A percentile compares a stretch with the other conserved stretches of the same genome.
phyloP scores from a whole-genome alignment of 1,284 basidiomycete genomes.

The Phylloboletellus chloephorus region DNA sequence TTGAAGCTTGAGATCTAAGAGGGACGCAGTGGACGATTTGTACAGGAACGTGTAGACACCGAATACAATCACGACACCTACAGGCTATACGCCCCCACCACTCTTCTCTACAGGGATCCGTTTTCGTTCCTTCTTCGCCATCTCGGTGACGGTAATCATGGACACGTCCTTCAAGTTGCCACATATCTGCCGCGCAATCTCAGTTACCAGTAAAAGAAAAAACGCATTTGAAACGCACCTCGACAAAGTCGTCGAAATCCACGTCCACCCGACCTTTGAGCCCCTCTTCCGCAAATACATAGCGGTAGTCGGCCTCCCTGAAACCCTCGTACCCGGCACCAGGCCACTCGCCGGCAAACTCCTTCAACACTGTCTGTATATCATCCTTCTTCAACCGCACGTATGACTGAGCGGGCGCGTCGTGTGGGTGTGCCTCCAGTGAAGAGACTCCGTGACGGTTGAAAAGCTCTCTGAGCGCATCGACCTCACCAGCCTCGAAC shows the following conservation, averaged over 20 bases:
- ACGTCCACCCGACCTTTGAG: slow-evolving; percentile 51
- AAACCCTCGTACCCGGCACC: slow-evolving; percentile 50
- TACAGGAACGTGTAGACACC: too few relatives aligned
- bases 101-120: slow-evolving; percentile 83
- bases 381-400: slow-evolving; percentile 29
- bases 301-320: slow-evolving; percentile 56
- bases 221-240: slow-evolving; percentile 45
- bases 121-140: slow-evolving; percentile 41
- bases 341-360: slow-evolving; percentile 35
- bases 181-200: slow-evolving; percentile 51
- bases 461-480: slow-evolving; percentile 56
- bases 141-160: slow-evolving; percentile 44
- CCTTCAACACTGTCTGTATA: slow-evolving; percentile 37
- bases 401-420: slow-evolving; percentile 6
- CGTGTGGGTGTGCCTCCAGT: slow-evolving; percentile 23
- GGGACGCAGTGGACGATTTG: too few relatives aligned
- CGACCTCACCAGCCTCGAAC: slow-evolving; percentile 69
- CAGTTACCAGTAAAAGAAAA: too few relatives aligned
- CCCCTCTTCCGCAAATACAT: slow-evolving; percentile 74
- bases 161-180: slow-evolving; percentile 78
- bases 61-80: too few relatives aligned
- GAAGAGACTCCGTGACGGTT: slow-evolving; percentile 28
- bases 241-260: slow-evolving; percentile 76
- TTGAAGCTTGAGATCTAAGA: too few relatives aligned
- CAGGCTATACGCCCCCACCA: slow-evolving; percentile 67